Evolutionary conservation across 192 early-diverging fungal species (phyloP), one percentile per base, ranked within the genome.

Genomic region (Diversispora eburnea): DNA sequence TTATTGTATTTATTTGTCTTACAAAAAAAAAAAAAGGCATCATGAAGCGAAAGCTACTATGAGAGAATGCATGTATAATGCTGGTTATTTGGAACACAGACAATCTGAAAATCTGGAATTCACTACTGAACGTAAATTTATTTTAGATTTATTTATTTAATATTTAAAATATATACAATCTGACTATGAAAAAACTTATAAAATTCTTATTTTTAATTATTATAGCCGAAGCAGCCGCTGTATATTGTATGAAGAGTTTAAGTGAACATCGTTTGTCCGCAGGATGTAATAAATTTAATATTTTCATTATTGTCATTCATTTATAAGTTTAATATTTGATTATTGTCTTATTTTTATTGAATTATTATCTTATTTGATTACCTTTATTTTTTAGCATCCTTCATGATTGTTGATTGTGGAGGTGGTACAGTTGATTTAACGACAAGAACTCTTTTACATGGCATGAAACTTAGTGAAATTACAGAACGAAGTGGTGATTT

Each of bases 1-100:
- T 33, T 1, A 33, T 33, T 33, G 2, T 33, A 33, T 33, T n/a
- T n/a, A n/a, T n/a, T n/a, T n/a, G n/a, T n/a, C n/a, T n/a, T n/a
- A n/a, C n/a, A n/a, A n/a, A n/a, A 13, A 0, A 20, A 20, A 42
- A 20, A 5, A 46, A 42, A 70, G 55, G 51, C 33, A 57, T 45
- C 42, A 70, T 57, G 61, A 62, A 8, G 84, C 84, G n/a, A 85
- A 83, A 78, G 81, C 76, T 4, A 78, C 78, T 33, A 87, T 87
- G 86, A 76, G 84, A 54, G 78, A 83, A 25, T 82, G 84, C 22
- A 84, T 83, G 33, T 80, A 80, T 41, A 75, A 84, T 47, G 86
- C 86, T 19, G 83, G 80, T 46, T 72, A 85, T 17, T 83, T 87
- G 20, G 66, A 78, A 47, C 52, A 78, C 15, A 49, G 54, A n/a